phyloP scores from a whole-genome alignment of 106 monocot species.

The Xerophyta viscosa region DNA sequence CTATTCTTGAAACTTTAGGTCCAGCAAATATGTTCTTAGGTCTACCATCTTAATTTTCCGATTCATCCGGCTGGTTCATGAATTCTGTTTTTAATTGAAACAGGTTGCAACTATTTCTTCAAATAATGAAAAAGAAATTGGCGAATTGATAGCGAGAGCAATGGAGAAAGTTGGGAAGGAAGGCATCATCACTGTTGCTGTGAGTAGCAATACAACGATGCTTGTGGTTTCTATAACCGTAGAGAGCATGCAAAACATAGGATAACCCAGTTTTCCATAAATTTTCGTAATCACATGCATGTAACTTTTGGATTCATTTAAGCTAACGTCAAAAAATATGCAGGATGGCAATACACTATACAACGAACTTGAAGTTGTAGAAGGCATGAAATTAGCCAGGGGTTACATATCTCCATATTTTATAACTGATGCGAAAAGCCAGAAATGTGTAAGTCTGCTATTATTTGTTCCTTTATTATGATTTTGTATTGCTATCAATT shows the following conservation, averaged over 20 bases:
- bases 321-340: no score
- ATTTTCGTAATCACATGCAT: no score
- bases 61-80: no score
- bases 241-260: no score
- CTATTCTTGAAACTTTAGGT: no score
- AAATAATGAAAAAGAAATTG: constrained; percentile 75
- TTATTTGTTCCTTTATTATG: not conserved
- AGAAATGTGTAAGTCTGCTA: constrained; percentile 77
- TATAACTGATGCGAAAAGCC: constrained; percentile 82
- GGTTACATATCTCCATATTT: constrained; percentile 99
- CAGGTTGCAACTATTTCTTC: constrained; percentile 79
- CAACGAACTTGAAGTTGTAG: constrained; percentile 97
- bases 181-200: constrained; percentile 70
- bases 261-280: no score
- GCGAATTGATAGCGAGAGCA: constrained; percentile 71
- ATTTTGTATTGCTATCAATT: no score
- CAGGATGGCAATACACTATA: constrained; percentile 93
- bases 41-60: no score
- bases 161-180: constrained; percentile 95
- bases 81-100: constrained; percentile 10
- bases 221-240: no score
- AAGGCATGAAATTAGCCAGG: constrained; percentile 95
- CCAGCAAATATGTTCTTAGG: no score
- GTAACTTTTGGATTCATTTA: no score
- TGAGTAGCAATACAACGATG: not conserved